phyloP scores from a whole-genome alignment of 2,329 filamentous ascomycete genomes.

The Stemphylium vesicarium region DNA sequence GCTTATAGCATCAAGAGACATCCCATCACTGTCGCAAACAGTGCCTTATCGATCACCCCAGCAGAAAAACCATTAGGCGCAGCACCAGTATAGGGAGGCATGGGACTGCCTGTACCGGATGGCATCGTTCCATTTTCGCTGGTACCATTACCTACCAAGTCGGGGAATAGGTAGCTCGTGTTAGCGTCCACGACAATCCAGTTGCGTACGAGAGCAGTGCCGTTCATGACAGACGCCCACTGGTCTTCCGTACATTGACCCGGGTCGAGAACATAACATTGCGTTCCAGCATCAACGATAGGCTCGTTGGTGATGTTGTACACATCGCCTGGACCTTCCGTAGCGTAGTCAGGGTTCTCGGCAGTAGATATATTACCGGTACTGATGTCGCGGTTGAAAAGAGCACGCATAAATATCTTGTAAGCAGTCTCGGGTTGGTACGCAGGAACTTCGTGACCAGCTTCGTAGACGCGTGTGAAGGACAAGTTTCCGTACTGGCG shows the following conservation, averaged over 20 bases:
- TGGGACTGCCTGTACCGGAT: background rate
- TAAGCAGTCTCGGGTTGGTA: constrained; percentile 58
- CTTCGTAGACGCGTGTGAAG: constrained; percentile 60
- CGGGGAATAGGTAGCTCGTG: constrained; percentile 40
- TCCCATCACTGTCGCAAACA: constrained; percentile 16
- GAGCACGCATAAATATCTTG: constrained; percentile 60
- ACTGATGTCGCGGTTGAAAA: constrained; percentile 59
- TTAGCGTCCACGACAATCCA: constrained; percentile 47
- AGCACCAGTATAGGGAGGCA: constrained; percentile 13
- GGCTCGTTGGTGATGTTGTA: constrained; percentile 56
- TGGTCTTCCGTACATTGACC: constrained; percentile 41
- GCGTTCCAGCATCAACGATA: constrained; percentile 48
- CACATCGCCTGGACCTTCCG: constrained; percentile 47
- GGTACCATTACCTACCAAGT: constrained; percentile 25
- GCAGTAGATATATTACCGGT: constrained; percentile 57
- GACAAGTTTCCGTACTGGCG: constrained; percentile 75
- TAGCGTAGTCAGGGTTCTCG: constrained; percentile 48
- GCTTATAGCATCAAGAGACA: constrained; percentile 16
- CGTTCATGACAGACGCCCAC: constrained; percentile 41
- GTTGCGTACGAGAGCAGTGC: constrained; percentile 38
- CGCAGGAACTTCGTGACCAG: constrained; percentile 60
- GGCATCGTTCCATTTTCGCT: constrained; percentile 11
- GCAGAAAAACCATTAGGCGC: constrained; percentile 9
- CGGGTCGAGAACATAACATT: constrained; percentile 42
- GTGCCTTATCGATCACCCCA: constrained; percentile 7